Evolutionary conservation across 345 rosid species (phyloP), one percentile per base, ranked within the genome.

Genomic region (Erysimum cheiranthoides): DNA sequence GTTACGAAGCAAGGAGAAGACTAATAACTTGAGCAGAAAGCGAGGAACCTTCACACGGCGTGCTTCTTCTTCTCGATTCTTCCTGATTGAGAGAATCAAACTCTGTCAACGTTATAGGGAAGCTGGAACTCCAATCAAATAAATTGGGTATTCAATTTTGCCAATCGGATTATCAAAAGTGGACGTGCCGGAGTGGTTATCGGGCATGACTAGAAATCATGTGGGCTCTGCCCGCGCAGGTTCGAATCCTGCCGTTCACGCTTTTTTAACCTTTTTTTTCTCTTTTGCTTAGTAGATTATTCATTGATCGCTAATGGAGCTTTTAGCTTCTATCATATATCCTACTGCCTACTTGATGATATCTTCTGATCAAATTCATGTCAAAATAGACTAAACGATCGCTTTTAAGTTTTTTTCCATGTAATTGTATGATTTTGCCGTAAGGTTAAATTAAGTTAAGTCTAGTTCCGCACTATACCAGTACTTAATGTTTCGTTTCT

Each of bases 201-300:
- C 86, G 86, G 88, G 91, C 96, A 85, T 86, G 90, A 87, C 89
- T 92, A 86, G 90, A 89, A 93, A 86, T 87, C 92, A 86, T 84
- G 90, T 90, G 95, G 92, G 92, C 93, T 90, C 21, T 74, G 88
- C 89, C 89, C 96, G 92, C 89, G 91, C 92, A 85, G 90, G 92
- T 86, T 88, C 88, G 92, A 89, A 86, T 86, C 88, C 87, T 87
- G 92, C 88, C 80, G 76, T 58, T 65, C 81, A 70, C 76, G 80
- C 0, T 5, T 57, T 38, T 54, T 39, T 4, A n/a, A 13, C 32
- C 32, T 1, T 31, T 31, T 21, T 21, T 21, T 21, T 21, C 1
- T 21, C 25, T 21, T 21, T 21, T n/a, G n/a, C n/a, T n/a, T n/a
- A n/a, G n/a, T n/a, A n/a, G n/a, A n/a, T n/a, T n/a, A n/a, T n/a